Evolutionary conservation across 1,284 basidiomycete species (phyloP), one percentile per base, ranked within the genome.

Genomic region (Cryptococcus sp.): DNA sequence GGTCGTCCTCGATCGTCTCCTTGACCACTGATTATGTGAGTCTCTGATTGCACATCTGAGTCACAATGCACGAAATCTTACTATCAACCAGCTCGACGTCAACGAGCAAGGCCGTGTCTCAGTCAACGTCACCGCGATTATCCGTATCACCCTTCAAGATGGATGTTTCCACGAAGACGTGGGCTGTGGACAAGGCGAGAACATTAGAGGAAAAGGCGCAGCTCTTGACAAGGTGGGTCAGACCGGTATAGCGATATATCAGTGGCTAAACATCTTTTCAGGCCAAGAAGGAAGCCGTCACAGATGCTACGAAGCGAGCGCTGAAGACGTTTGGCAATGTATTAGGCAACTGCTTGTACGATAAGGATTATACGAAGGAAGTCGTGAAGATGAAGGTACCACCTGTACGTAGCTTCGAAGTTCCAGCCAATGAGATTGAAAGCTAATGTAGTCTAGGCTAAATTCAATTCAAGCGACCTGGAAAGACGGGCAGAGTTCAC

Each of bases 241-340:
- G n/a, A n/a, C 17, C 8, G 25, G 25, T 47, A 15, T 43, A 48
- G 0, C 15, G 26, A n/a, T 5, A 8, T 44, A 48, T 1, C 22
- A 10, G 16, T 20, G 43, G 41, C 58, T 64, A 45, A 65, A 34
- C 26, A 11, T 15, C 15, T 44, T 23, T 58, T 15, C 68, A 97
- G 93, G 92, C 90, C 68, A 95, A 96, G 82, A 99, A 99, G 73
- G 95, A 98, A 74, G 93, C 96, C 0, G 89, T 97, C 0, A 99
- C 95, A 0, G 95, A 99, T 68, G 94, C 84, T 0, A 80, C 95
- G 47, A 99, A 99, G 78, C 87, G 95, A 38, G 86, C 92, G 0
- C 81, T 99, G 20, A 84, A 92, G 50, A 91, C 87, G 64, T 99
- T 99, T 75, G 95, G 96, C 50, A 95, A 94, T 72, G 80, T 98